Percentiles rank a stretch among this genome's conserved stretches.
Conservation (phyloP, 352 stramenopile genomes). For the Pythium aristosporum region DNA sequence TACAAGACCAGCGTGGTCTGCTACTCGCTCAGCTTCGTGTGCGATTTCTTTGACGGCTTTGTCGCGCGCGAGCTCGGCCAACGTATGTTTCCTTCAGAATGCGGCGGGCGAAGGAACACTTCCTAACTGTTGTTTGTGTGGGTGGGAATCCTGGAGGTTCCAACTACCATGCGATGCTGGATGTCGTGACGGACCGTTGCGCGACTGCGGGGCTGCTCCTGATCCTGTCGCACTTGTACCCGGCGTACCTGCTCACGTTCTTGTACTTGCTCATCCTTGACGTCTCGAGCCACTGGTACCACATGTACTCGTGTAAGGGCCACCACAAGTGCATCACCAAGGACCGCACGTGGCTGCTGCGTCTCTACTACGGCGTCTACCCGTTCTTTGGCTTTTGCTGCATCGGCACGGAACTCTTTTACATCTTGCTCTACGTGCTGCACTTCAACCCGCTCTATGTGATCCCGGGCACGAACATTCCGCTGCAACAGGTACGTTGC, state of each 20-base stretch:
- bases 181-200: conserved; percentile 98
- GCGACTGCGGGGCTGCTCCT: conserved; percentile 95
- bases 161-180: conserved; percentile 93
- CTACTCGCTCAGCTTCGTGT: conserved; percentile 96
- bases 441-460: conserved; percentile 71
- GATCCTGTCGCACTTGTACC: conserved; percentile 92
- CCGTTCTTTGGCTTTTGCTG: conserved; percentile 93
- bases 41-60: conserved; percentile 98
- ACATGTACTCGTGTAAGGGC: conserved; percentile 94
- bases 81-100: conserved; percentile 41
- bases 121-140: background rate
- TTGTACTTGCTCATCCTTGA: conserved; percentile 93
- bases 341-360: conserved; percentile 93
- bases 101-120: background rate
- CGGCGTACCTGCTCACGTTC: conserved; percentile 73
- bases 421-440: conserved; percentile 90
- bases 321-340: conserved; percentile 95
- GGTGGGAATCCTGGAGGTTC: conserved; percentile 45
- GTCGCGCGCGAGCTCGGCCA: conserved; percentile 95
- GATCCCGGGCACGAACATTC: conserved; percentile 49
- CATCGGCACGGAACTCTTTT: conserved; percentile 91
- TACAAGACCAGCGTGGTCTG: conserved; percentile 79
- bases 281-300: conserved; percentile 97
- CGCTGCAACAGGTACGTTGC: conserved; percentile 49
- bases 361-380: conserved; percentile 93